Base-by-base conservation (phyloP, 805 yeast species). In the Yamadazyma sp. region DNA sequence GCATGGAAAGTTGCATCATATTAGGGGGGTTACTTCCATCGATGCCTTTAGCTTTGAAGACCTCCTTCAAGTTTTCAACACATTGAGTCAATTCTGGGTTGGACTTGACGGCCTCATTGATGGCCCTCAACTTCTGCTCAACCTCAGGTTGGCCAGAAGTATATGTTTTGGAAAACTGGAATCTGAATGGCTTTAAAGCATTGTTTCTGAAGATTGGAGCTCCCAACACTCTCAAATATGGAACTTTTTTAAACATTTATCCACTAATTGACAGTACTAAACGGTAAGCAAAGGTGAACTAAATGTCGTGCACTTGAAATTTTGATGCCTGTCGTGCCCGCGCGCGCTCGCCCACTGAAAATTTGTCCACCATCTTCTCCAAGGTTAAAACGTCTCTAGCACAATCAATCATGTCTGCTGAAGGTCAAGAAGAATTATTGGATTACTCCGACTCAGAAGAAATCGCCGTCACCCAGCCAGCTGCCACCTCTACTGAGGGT, bases 371-470 rank as follows among this genome's bases (percentile, higher is more conserved):
- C 16, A 26, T n/a, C n/a, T n/a, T n/a, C n/a, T n/a, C n/a, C n/a
- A n/a, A n/a, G n/a, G n/a, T n/a, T n/a, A n/a, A n/a, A n/a, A n/a
- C n/a, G n/a, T n/a, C n/a, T n/a, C n/a, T 24, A 35, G 28, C 18
- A 30, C 29, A 31, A 35, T 26, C 37, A 32, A 38, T 29, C 35
- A 85, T 87, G 95, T 87, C 96, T 40, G 85, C 86, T 83, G 95
- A 85, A 77, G 95, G 93, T 60, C 98, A 91, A 84, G 99, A 93
- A 85, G 99, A 93, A 78, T 80, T 93, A 64, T 82, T 93, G 71
- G 99, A 93, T 67, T 93, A 93, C 81, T 90, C 97, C 64, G 99
- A 93, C 64, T 85, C 95, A 65, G 99, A 91, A 73, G 98, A 93
- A 67, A 83, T 86, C 64, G 82, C 87, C 55, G 87, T 84, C 52